Percentiles rank a stretch among this genome's conserved stretches.
Evolutionary conservation across 148 eudicot genomes (phyloP).

Genomic region (Limonium bicolor): DNA sequence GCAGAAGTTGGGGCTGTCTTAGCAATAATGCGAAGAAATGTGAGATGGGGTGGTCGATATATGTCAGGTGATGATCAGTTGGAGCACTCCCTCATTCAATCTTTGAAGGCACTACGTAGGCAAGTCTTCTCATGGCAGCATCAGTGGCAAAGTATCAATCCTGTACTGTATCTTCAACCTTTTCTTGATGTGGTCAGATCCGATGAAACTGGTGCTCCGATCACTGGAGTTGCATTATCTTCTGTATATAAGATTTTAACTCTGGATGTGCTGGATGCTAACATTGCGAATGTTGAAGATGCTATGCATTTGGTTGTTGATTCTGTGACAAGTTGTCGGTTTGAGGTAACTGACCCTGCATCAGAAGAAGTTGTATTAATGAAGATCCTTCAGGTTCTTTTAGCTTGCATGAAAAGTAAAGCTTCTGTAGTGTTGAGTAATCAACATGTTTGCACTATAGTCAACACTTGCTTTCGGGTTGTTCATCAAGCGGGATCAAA

Average conservation of each 20-base stretch:
- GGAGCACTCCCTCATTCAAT: slow-evolving; percentile 72
- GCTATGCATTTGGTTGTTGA: slow-evolving; percentile 84
- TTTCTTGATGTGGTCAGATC: slow-evolving; percentile 81
- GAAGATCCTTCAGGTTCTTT: slow-evolving; percentile 86
- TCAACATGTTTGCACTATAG: slow-evolving; percentile 89
- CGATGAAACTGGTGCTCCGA: slow-evolving; percentile 94
- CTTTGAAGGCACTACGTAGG: slow-evolving; percentile 58
- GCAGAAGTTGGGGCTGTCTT: slow-evolving; percentile 83
- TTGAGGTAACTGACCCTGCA: slow-evolving; percentile 93
- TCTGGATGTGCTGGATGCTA: slow-evolving; percentile 57
- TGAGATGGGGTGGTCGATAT: slow-evolving; percentile 85
- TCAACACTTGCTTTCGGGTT: slow-evolving; percentile 75
- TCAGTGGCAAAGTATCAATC: slow-evolving; percentile 58
- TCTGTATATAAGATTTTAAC: slow-evolving; percentile 76
- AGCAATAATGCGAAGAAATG: slow-evolving; percentile 96
- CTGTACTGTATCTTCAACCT: slow-evolving; percentile 71
- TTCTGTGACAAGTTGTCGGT: slow-evolving; percentile 82
- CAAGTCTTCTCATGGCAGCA: slow-evolving; percentile 74
- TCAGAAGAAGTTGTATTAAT: slow-evolving; percentile 90
- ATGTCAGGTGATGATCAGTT: slow-evolving; percentile 70
- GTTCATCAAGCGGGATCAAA: slow-evolving; percentile 88
- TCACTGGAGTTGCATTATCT: slow-evolving; percentile 86
- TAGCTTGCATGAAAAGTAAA: slow-evolving; percentile 87
- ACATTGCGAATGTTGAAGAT: slow-evolving; percentile 53
- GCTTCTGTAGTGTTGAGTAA: slow-evolving; percentile 67